Conservation (phyloP, 2,329 filamentous ascomycete genomes). For the Xenosphaeropsis pyriputrescens region DNA sequence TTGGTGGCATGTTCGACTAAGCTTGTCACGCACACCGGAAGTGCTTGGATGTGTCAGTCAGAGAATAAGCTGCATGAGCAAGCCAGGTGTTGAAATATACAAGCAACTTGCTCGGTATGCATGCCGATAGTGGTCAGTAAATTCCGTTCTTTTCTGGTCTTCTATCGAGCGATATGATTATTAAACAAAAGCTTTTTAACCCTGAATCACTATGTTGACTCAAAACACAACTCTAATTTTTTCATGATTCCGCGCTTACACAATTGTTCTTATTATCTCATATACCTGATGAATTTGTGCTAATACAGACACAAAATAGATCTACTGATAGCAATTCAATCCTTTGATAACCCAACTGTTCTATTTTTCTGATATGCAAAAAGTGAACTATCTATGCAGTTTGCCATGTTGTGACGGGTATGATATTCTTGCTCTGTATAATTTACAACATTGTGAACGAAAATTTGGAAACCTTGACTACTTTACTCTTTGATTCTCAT, state of each 20-base stretch:
- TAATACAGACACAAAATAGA: too few relatives aligned
- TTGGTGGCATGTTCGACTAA: conserved; percentile 70
- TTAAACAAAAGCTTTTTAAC: conserved; percentile 23
- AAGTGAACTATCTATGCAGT: conserved; percentile 37
- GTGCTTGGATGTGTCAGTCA: not conserved
- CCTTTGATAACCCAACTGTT: conserved; percentile 39
- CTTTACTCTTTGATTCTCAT: too few relatives aligned
- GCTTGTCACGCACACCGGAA: not conserved
- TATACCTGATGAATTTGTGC: too few relatives aligned
- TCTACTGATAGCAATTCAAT: too few relatives aligned
- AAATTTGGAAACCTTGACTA: too few relatives aligned
- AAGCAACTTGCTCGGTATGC: not conserved
- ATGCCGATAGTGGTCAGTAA: conserved; percentile 7
- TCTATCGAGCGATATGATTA: conserved; percentile 16
- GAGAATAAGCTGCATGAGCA: not conserved
- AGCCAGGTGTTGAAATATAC: not conserved
- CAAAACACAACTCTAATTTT: conserved; percentile 27
- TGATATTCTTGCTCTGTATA: too few relatives aligned
- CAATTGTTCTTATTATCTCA: conserved; percentile 15
- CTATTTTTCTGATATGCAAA: conserved; percentile 45
- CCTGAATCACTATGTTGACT: conserved; percentile 22
- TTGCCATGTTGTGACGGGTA: too few relatives aligned
- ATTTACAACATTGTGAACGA: too few relatives aligned
- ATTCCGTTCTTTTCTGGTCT: conserved; percentile 7
- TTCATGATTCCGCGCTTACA: conserved; percentile 17